Percentiles rank a stretch among this genome's conserved stretches.
phyloP scores from a whole-genome alignment of 2,329 filamentous ascomycete genomes.

The Alternaria sp. region DNA sequence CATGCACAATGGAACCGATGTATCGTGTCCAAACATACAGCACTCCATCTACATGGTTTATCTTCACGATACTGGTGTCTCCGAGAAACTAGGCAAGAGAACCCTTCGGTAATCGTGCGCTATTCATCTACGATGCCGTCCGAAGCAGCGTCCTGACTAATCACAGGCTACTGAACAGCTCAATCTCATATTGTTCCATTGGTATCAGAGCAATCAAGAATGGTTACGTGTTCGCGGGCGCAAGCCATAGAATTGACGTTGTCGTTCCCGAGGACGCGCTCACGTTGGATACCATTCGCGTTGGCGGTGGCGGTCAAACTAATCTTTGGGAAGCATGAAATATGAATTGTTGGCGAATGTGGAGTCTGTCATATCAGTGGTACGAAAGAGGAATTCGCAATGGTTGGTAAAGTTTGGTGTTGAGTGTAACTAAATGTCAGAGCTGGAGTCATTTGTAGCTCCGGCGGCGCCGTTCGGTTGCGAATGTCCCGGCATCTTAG shows the following conservation, averaged over 20 bases:
- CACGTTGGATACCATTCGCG: slow-evolving; percentile 18
- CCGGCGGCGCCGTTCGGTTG: not conserved
- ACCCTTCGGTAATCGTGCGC: slow-evolving; percentile 11
- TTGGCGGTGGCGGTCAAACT: slow-evolving; percentile 23
- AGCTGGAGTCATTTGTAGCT: not conserved
- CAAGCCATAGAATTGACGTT: slow-evolving; percentile 15
- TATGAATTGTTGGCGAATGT: not conserved
- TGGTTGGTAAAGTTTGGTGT: not conserved
- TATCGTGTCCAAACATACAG: no score
- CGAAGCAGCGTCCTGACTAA: slow-evolving; percentile 15
- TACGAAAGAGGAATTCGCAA: slow-evolving; percentile 13
- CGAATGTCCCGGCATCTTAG: not conserved
- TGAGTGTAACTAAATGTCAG: not conserved
- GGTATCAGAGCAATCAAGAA: not conserved
- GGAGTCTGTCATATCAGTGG: not conserved
- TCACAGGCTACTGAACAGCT: slow-evolving; percentile 19
- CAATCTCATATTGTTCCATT: slow-evolving; percentile 20
- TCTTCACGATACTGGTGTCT: not conserved
- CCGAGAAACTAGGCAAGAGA: slow-evolving; percentile 3
- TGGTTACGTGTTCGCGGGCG: slow-evolving; percentile 15
- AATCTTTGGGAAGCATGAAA: slow-evolving; percentile 12
- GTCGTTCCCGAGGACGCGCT: slow-evolving; percentile 20
- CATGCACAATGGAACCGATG: no score
- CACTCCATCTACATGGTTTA: no score
- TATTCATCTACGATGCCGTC: slow-evolving; percentile 18